phyloP scores from a whole-genome alignment of 208 protist species.

The Spongospora subterranea region DNA sequence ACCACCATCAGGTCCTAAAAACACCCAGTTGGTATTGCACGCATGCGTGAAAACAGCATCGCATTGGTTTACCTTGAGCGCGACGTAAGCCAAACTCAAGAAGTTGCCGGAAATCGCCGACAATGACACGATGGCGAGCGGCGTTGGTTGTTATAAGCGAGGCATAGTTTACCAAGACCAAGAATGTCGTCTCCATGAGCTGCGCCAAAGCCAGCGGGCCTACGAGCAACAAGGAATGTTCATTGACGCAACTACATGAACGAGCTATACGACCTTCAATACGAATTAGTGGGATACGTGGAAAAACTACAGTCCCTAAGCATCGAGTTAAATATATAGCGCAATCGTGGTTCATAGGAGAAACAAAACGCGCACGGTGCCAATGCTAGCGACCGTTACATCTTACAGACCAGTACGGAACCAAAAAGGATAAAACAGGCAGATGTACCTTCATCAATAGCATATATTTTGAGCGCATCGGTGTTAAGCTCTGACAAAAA shows the following conservation, averaged over 20 bases:
- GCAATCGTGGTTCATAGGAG: not conserved
- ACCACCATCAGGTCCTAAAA: slow-evolving; percentile 81
- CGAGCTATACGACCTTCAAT: slow-evolving; percentile 66
- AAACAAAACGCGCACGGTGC: too few species aligned
- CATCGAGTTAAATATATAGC: not conserved
- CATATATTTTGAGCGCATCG: slow-evolving; percentile 60
- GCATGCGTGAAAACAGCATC: not conserved
- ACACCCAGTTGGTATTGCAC: slow-evolving; percentile 56
- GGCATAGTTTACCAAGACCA: slow-evolving; percentile 67
- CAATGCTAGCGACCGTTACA: too few species aligned
- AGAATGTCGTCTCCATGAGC: slow-evolving; percentile 67
- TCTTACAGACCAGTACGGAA: not conserved
- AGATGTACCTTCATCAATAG: slow-evolving; percentile 62
- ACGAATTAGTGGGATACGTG: slow-evolving; percentile 62
- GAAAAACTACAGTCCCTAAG: slow-evolving; percentile 52
- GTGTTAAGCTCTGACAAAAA: slow-evolving; percentile 62
- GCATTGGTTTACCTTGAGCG: slow-evolving; percentile 75
- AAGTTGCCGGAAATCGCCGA: slow-evolving; percentile 69
- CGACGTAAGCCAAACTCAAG: slow-evolving; percentile 89
- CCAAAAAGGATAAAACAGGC: slow-evolving; percentile 32
- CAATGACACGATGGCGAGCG: slow-evolving; percentile 69
- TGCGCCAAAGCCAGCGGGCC: slow-evolving; percentile 55
- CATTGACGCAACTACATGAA: not conserved
- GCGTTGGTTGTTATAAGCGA: slow-evolving; percentile 85
- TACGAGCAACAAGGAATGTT: not conserved